Evolutionary conservation across 2,329 filamentous ascomycete genomes (phyloP), one percentile per base, ranked within the genome.

Genomic region (Cadophora sp.): DNA sequence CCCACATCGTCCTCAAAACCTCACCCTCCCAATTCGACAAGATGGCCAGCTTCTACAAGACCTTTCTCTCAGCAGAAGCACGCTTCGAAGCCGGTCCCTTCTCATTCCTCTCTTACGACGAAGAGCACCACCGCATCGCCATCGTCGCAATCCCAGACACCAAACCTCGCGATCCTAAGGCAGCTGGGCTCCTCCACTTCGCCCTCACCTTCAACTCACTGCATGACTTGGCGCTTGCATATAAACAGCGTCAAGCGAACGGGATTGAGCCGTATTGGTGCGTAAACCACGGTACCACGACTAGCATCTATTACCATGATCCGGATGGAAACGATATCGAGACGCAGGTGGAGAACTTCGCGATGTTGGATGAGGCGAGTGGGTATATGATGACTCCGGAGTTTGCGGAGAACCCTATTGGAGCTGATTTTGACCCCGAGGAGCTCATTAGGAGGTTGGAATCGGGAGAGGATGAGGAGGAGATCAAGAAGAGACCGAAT

Each of bases 321-420:
- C 62, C 62, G 8, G 62, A 64, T 43, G 62, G 62, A 24, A 64
- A 64, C 22, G 62, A 64, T 41, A 43, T 64, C 11, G 62, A 64
- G 43, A 64, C 62, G 36, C 53, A 59, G n/a, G 62, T 64, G 16
- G 62, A 64, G 13, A 59, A 51, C n/a, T 59, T 64, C 33, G 51
- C 53, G 27, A 64, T 27, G 0, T 9, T 18, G 24, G 62, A 64
- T 13, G 53, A 59, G 41, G 53, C 53, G 24, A 30, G 50, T 33
- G 9, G 13, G 20, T 64, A n/a, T 20, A 59, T 64, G 53, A 43
- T 3, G n/a, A 41, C 20, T 59, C 1, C 7, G 13, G 30, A 13
- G 4, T 64, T 64, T 43, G 41, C 53, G 1, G 53, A 59, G 51
- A 64, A 64, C 51, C 62, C 62, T 18, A 59, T 64, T 59, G 62